These are phyloP conservation scores for Phaeotremella skinneri DNA, from an alignment of 768 basidiomycete genomes.

Conservation along the genomic window DNA sequence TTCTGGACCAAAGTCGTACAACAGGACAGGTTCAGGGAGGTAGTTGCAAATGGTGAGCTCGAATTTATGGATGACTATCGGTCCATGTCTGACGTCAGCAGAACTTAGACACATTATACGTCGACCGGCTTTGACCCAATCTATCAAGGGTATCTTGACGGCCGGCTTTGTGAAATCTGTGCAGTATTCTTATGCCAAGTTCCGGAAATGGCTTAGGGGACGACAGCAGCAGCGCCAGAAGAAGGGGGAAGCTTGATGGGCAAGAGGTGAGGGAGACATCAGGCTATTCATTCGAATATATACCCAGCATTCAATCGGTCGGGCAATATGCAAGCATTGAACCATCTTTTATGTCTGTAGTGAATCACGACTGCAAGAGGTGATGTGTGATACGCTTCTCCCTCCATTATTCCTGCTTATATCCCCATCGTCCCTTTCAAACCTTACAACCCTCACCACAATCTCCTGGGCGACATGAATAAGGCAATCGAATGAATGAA, in stretches of 20 bases:
- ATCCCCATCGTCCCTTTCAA: constrained; percentile 6
- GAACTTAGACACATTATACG: constrained; percentile 77
- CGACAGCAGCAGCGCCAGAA: constrained; percentile 3
- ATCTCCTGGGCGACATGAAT: too few species aligned
- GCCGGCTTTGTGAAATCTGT: constrained; percentile 76
- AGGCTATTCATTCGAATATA: not conserved
- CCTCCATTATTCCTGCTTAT: not conserved
- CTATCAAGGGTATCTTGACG: constrained; percentile 78
- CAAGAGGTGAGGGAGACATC: not conserved
- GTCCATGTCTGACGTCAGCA: constrained; percentile 53
- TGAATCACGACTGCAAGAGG: not conserved
- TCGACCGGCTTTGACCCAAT: constrained; percentile 77
- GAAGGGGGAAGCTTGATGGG: not conserved
- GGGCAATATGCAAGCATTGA: constrained; percentile 2
- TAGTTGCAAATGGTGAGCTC: constrained; percentile 54
- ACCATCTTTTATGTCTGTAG: not conserved
- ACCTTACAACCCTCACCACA: too few species aligned
- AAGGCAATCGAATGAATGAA: too few species aligned
- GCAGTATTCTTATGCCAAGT: constrained; percentile 71
- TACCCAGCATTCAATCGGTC: constrained; percentile 18
- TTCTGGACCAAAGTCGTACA: constrained; percentile 73
- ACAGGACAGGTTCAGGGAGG: constrained; percentile 59
- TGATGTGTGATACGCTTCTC: not conserved
- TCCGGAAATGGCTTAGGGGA: constrained; percentile 77
- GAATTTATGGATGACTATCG: not conserved